These are phyloP conservation scores for Emydomyces testavorans DNA, from an alignment of 2,329 filamentous ascomycete genomes.

Conservation along the genomic window DNA sequence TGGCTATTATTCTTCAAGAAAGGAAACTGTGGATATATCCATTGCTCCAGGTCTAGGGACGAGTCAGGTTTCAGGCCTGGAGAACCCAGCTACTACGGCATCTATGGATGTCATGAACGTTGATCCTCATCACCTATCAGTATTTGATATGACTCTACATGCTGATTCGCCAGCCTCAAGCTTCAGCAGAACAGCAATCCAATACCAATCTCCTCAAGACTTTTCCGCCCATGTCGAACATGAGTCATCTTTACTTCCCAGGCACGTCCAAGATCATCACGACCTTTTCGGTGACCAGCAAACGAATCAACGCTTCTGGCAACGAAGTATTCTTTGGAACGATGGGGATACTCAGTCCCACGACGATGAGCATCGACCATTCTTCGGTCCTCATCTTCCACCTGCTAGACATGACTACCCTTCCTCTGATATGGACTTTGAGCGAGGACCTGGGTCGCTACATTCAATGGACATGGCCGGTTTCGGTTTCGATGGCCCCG, in stretches of 20 bases:
- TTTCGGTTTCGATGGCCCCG: constrained; percentile 33
- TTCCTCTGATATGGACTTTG: constrained; percentile 35
- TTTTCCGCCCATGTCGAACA: constrained; percentile 29
- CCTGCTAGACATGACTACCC: constrained; percentile 34
- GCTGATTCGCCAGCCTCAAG: constrained; percentile 35
- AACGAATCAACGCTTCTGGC: constrained; percentile 36
- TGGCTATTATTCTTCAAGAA: constrained; percentile 29
- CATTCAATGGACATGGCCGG: constrained; percentile 38
- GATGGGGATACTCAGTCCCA: constrained; percentile 34
- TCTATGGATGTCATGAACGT: constrained; percentile 13
- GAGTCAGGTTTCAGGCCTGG: constrained; percentile 14
- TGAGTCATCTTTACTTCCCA: constrained; percentile 19
- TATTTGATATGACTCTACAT: constrained; percentile 35
- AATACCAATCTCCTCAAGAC: constrained; percentile 34
- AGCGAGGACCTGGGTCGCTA: constrained; percentile 33
- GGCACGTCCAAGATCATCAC: constrained; percentile 31
- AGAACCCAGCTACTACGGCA: constrained; percentile 25
- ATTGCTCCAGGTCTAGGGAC: constrained; percentile 21
- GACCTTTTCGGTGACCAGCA: constrained; percentile 37
- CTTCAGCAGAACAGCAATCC: constrained; percentile 34
- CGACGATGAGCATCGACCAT: constrained; percentile 34
- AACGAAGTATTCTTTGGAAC: constrained; percentile 31
- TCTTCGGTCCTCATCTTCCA: constrained; percentile 35
- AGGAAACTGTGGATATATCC: constrained; percentile 15
- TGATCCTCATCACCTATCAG: constrained; percentile 26